Conservation (phyloP, 106 monocot genomes). For the Agapanthus africanus region DNA sequence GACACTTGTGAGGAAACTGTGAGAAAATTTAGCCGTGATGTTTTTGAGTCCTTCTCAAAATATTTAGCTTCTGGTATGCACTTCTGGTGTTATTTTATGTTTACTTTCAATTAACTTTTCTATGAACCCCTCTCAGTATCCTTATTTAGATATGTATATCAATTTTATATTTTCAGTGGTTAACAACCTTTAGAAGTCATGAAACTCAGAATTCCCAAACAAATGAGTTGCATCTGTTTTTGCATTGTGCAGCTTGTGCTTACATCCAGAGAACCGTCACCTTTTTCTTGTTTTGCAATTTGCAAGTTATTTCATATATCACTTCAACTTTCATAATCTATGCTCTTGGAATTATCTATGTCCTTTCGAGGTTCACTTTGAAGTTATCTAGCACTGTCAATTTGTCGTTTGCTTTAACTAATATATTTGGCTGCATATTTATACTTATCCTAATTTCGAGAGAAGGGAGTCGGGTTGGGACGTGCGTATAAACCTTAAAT, state of each 20-base stretch:
- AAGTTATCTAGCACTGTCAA: no score
- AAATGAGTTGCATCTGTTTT: no score
- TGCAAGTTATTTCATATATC: no score
- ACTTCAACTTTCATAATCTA: neutral
- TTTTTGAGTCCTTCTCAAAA: conserved; percentile 19
- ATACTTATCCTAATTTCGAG: no score
- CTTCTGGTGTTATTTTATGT: neutral
- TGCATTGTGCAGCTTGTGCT: no score
- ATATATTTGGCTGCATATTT: no score
- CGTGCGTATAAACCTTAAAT: neutral
- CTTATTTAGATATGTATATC: neutral
- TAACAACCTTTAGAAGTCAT: neutral
- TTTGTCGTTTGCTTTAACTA: no score
- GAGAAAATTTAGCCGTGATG: conserved; percentile 37
- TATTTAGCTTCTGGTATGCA: conserved; percentile 31
- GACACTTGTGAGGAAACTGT: conserved; percentile 17
- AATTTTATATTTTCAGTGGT: neutral
- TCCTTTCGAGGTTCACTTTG: neutral
- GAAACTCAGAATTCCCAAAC: no score
- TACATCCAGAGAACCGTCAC: no score
- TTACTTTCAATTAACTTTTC: neutral
- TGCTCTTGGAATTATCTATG: neutral
- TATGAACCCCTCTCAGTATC: no score
- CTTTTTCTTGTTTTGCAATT: no score
- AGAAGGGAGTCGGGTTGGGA: neutral